These are phyloP conservation scores for Ophiostoma sp. DNA, from an alignment of 2,329 filamentous ascomycete genomes.

Conservation along the genomic window DNA sequence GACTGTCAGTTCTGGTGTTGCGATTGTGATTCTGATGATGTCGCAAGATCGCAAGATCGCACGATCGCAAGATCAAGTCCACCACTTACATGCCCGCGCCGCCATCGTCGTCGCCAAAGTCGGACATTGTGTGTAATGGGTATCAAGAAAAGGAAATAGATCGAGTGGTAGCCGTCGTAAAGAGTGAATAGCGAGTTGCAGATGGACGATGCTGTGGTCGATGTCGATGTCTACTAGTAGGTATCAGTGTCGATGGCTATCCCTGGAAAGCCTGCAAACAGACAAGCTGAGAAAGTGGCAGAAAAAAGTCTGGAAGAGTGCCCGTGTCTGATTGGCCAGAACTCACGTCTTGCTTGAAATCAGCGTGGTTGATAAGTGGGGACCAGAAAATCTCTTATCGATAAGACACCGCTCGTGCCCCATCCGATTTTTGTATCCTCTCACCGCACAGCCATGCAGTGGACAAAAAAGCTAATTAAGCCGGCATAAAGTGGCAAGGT, in stretches of 20 bases:
- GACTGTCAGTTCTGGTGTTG: not conserved
- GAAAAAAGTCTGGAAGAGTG: constrained; percentile 24
- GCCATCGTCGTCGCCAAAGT: constrained; percentile 62
- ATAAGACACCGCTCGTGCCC: constrained; percentile 21
- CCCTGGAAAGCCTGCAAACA: not conserved
- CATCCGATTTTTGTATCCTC: not conserved
- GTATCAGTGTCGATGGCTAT: not conserved
- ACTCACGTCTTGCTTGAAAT: not conserved
- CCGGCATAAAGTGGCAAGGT: not conserved
- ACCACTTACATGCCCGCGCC: constrained; percentile 49
- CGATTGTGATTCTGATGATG: not conserved
- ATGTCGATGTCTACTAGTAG: not conserved
- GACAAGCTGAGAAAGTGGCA: constrained; percentile 2
- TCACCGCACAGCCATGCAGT: constrained; percentile 15
- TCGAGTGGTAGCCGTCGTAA: not conserved
- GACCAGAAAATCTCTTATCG: constrained; percentile 23
- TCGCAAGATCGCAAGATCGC: not conserved
- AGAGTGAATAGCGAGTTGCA: not conserved
- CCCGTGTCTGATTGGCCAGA: constrained; percentile 19
- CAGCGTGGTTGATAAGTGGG: constrained; percentile 14
- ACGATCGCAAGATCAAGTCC: not conserved
- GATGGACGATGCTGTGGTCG: not conserved
- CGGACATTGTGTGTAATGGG: constrained; percentile 53
- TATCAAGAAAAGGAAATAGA: not conserved
- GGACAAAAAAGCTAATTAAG: constrained; percentile 9